phyloP scores from a whole-genome alignment of 2,329 filamentous ascomycete genomes.

The Fusarium musae region DNA sequence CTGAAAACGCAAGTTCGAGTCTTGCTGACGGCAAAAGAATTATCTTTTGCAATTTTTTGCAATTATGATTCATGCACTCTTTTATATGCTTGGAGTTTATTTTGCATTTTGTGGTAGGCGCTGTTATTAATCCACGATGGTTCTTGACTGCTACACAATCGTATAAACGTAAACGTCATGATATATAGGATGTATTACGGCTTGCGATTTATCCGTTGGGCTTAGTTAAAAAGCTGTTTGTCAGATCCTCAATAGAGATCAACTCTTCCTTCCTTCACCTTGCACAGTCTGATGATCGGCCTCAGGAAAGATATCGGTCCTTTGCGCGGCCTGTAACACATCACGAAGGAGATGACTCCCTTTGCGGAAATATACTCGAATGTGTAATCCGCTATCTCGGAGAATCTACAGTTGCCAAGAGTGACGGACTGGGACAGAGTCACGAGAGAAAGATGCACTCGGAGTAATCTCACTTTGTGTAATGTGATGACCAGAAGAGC shows the following conservation, averaged over 20 bases:
- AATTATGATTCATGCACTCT: rapidly evolving
- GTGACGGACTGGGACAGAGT: not conserved
- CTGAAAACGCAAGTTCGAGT: slow-evolving; percentile 42
- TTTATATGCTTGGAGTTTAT: not conserved
- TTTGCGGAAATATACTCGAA: slow-evolving; percentile 26
- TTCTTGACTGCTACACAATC: not conserved
- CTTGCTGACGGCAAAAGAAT: slow-evolving; percentile 34
- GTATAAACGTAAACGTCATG: too few relatives aligned
- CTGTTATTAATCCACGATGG: not conserved
- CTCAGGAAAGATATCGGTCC: slow-evolving; percentile 29
- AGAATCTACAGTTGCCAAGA: slow-evolving; percentile 6
- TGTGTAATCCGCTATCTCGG: slow-evolving; percentile 28
- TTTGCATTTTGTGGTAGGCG: not conserved
- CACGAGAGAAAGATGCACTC: not conserved
- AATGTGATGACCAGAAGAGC: slow-evolving; percentile 6
- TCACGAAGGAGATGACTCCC: slow-evolving; percentile 28
- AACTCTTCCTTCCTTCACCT: not conserved
- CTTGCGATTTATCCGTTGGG: not conserved
- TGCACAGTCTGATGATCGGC: not conserved
- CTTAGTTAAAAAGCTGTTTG: not conserved
- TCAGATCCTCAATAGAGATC: not conserved
- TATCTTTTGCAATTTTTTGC: slow-evolving; percentile 4
- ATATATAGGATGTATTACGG: not conserved
- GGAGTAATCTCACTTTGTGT: slow-evolving; percentile 27
- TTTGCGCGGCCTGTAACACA: slow-evolving; percentile 29